Evolutionary conservation across 352 stramenopile species (phyloP), one percentile per base, ranked within the genome.

Genomic region (Pilasporangium apinafurcum): DNA sequence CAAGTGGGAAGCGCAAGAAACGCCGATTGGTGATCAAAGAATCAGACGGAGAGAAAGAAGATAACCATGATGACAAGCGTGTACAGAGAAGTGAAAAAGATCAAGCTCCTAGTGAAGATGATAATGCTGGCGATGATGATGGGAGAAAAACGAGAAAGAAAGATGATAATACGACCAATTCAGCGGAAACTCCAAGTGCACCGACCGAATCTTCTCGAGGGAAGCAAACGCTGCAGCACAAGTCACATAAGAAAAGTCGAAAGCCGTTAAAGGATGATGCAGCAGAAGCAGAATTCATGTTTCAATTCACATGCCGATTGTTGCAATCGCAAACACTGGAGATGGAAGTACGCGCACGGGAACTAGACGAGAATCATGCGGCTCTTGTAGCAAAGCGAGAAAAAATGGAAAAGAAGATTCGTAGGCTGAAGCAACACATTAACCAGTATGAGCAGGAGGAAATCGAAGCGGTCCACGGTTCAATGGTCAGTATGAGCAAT

Each of bases 311-410:
- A 24, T 69, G 60, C 13, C 53, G 54, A 20, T 29, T 75, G 14
- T 37, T 84, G 18, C 40, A 57, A 9, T 52, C 55, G 5, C 60
- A 73, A 34, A 36, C 32, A 17, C 39, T 86, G 26, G 68, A 83
- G 17, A 63, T 61, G 20, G 64, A 84, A 16, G 55, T 79, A 12
- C 74, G 65, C 8, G 54, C 48, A 8, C 38, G 53, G 0, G 64
- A 82, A 17, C 33, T 81, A 25, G 57, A 67, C n/a, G 66, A 83
- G 28, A 59, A 73, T 6, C 60, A 67, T 30, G 46, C 43, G 16
- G 31, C 10, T 12, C 49, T 68, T 18, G 44, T 28, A 8, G 54
- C 55, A 14, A 54, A 73, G 37, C 60, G 71, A 5, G 45, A 61
- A 4, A 41, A 62, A 14, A 77, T 57, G 59, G 67, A 83, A 38